phyloP scores from a whole-genome alignment of 495 filamentous ascomycete species.

The Aspergillus homomorphus region DNA sequence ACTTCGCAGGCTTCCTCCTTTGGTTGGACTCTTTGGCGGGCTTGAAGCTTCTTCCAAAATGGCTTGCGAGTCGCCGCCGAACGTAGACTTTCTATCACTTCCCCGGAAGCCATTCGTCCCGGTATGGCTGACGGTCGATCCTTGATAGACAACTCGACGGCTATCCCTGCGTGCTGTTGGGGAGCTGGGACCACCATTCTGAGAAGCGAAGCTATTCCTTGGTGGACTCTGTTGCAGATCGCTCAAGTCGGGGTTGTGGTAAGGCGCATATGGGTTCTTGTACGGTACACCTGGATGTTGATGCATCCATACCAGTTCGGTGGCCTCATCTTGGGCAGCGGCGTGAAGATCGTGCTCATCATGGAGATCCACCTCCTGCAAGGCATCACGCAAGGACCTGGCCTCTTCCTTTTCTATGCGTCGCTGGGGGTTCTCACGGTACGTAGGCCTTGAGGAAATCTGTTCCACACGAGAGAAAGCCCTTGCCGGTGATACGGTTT shows the following conservation, averaged over 20 bases:
- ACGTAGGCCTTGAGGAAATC: slow-evolving; percentile 54
- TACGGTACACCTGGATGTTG: slow-evolving; percentile 60
- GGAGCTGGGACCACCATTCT: slow-evolving; percentile 55
- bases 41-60: slow-evolving; percentile 3
- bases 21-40: slow-evolving; percentile 11
- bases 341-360: slow-evolving; percentile 68
- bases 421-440: slow-evolving; percentile 74
- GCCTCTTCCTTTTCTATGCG: slow-evolving; percentile 89
- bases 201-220: slow-evolving; percentile 57
- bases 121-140: slow-evolving; percentile 41
- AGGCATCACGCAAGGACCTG: slow-evolving; percentile 68
- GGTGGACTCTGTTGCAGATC: slow-evolving; percentile 45
- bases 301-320: slow-evolving; percentile 83
- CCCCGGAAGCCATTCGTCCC: background rate
- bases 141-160: slow-evolving; percentile 47
- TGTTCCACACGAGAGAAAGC: slow-evolving; percentile 29
- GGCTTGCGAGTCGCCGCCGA: background rate
- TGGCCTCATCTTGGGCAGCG: slow-evolving; percentile 81
- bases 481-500: slow-evolving; percentile 44
- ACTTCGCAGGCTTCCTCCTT: slow-evolving; percentile 28
- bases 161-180: slow-evolving; percentile 23
- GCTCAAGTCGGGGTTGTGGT: slow-evolving; percentile 44
- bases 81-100: background rate
- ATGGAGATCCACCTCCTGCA: slow-evolving; percentile 73
- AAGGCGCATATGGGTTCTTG: slow-evolving; percentile 57